Base-by-base conservation (phyloP, 768 basidiomycete genomes). In the Hypholoma sublateritium region DNA sequence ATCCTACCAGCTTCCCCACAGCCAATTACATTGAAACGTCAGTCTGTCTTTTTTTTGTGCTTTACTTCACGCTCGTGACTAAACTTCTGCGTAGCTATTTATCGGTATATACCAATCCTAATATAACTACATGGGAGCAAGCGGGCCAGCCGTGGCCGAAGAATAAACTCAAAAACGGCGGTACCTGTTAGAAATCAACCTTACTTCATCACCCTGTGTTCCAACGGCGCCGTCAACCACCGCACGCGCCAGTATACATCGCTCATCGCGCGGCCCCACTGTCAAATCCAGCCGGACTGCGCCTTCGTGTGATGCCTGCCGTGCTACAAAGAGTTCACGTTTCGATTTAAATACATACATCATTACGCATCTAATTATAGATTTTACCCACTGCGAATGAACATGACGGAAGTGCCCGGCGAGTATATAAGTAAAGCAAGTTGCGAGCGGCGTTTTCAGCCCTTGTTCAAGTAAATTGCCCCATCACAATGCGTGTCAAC, bases 1-100 rank as follows among this genome's bases (percentile, higher is more conserved):
- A 89, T 65, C 93, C 93, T 13, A 62, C 69, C 39, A 77, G 81
- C 48, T 86, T 78, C 65, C 93, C 94, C 1, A 95, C 94, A 0
- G 72, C 77, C 41, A 73, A 77, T 17, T 95, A 95, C 69, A 95
- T 94, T 68, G 72, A 85, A 47, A 65, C 64, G 79, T 69, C 17
- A 43, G 59, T 55, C n/a, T 28, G 39, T 21, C 55, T 51, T 48
- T 36, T 42, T 34, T 35, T 16, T 39, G 32, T 53, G 25, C 19
- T 28, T 13, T 25, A 49, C 19, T 28, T 13, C 19, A 49, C 3
- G 25, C 34, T 48, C 14, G 21, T 2, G 6, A 14, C 22, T 58
- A 42, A 25, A 22, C 24, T 3, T 24, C 11, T 42, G 48, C 24
- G 19, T 54, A 77, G 76, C 44, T 76, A 75, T 52, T 61, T 77